A percentile compares a stretch with the other conserved stretches of the same genome.
phyloP scores from a whole-genome alignment of 441 rosid genomes.

The California macrophylla region DNA sequence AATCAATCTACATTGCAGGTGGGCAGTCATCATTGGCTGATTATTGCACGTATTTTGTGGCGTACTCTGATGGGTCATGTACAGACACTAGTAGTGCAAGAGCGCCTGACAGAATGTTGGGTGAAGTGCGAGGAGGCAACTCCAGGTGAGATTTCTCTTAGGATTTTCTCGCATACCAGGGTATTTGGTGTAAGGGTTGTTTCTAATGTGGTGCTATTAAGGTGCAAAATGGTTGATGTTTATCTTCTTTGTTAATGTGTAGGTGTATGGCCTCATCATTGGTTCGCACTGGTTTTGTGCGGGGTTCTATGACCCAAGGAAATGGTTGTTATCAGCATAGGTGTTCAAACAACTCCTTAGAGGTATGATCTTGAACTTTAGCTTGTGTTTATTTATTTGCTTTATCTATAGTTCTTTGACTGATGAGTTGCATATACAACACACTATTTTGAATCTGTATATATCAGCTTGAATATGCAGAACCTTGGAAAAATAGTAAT shows the following conservation, averaged over 20 bases:
- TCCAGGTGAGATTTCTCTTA: slow-evolving; percentile 54
- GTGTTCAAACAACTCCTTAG: slow-evolving; percentile 67
- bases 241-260: slow-evolving; percentile 19
- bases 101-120: slow-evolving; percentile 92
- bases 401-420: background rate
- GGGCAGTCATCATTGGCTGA: slow-evolving; percentile 98
- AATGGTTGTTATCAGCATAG: slow-evolving; percentile 97
- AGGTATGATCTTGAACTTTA: slow-evolving; percentile 41
- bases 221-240: slow-evolving; percentile 17
- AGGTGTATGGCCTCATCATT: slow-evolving; percentile 95
- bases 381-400: background rate
- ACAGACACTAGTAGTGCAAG: slow-evolving; percentile 88
- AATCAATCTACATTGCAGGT: slow-evolving; percentile 39
- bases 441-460: background rate
- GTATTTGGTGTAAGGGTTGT: background rate
- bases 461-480: background rate
- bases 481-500: background rate
- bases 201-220: background rate
- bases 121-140: slow-evolving; percentile 88
- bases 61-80: slow-evolving; percentile 97
- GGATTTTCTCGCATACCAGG: background rate
- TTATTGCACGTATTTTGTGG: slow-evolving; percentile 94
- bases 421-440: background rate
- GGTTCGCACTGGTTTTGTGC: slow-evolving; percentile 86
- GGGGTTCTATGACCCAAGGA: slow-evolving; percentile 87